Percentiles rank a stretch among this genome's conserved stretches.
Evolutionary conservation across 2,329 filamentous ascomycete genomes (phyloP).

Genomic region (Elsinoe fawcettii): DNA sequence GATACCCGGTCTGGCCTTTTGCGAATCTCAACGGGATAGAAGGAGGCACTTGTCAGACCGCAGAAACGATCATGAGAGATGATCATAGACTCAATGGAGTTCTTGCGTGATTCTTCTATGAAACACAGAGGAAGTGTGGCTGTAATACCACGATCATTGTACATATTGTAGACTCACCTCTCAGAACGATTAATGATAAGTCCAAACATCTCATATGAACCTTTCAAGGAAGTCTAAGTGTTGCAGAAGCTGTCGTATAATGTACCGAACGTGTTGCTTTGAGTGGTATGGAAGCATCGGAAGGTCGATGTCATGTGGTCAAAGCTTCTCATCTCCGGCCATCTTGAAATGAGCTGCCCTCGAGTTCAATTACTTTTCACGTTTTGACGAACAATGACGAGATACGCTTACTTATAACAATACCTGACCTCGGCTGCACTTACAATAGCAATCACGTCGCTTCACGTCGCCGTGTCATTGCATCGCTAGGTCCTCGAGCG

Average conservation of each 20-base stretch:
- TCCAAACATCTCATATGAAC: background rate
- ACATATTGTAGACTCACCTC: conserved; percentile 9
- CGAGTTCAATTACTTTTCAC: background rate
- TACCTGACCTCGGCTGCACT: background rate
- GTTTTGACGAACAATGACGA: background rate
- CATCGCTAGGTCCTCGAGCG: background rate
- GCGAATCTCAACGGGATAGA: conserved; percentile 19
- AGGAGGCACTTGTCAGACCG: background rate
- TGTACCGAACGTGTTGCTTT: background rate
- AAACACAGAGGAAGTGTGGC: background rate
- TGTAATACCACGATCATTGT: background rate
- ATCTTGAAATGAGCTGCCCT: background rate
- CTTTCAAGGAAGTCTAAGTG: background rate
- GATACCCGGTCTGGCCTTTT: conserved; percentile 37
- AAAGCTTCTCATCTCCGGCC: conserved; percentile 1
- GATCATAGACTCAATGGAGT: background rate
- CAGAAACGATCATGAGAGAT: background rate
- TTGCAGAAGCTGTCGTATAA: background rate
- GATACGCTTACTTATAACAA: background rate
- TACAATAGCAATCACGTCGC: background rate
- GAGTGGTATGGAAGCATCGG: background rate
- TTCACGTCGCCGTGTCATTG: background rate
- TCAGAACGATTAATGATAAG: background rate
- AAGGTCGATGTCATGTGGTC: conserved; percentile 10
- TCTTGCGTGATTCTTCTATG: background rate